A percentile compares a stretch with the other conserved stretches of the same genome.
phyloP scores from a whole-genome alignment of 208 protist genomes.

The Trypanosoma scelopori region DNA sequence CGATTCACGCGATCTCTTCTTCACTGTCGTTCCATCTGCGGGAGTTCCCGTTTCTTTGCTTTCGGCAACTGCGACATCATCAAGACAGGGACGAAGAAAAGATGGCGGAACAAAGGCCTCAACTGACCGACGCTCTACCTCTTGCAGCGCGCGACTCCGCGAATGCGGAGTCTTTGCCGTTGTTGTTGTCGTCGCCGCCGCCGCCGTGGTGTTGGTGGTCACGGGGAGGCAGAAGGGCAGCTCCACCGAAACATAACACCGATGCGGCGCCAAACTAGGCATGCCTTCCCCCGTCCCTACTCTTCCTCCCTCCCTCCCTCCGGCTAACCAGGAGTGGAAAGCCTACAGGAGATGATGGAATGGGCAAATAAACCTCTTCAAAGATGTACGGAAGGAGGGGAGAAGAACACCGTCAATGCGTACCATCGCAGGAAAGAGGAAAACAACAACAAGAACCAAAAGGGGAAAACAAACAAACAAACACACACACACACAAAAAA shows the following conservation, averaged over 20 bases:
- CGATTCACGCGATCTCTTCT: constrained; percentile 1
- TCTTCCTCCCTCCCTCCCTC: not conserved
- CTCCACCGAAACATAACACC: constrained; percentile 65
- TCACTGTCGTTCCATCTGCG: not conserved
- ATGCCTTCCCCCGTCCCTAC: not conserved
- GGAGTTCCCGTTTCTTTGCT: constrained; percentile 2
- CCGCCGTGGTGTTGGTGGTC: too few species aligned
- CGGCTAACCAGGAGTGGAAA: too few species aligned
- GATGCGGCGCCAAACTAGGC: constrained; percentile 28
- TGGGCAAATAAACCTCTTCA: too few species aligned
- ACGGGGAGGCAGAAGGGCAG: constrained; percentile 60
- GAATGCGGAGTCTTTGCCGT: constrained; percentile 7
- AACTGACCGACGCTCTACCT: constrained; percentile 26
- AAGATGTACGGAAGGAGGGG: too few species aligned
- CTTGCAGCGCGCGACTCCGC: not conserved
- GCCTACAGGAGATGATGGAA: too few species aligned
- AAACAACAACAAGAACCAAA: constrained; percentile 6
- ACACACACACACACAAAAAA: too few species aligned
- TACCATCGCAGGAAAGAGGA: constrained; percentile 9
- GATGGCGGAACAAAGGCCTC: constrained; percentile 57
- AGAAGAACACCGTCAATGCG: too few species aligned
- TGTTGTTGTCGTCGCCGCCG: too few species aligned
- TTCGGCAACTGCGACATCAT: constrained; percentile 9
- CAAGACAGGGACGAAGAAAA: constrained; percentile 43
- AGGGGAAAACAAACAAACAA: too few species aligned